Evolutionary conservation across 495 filamentous ascomycete genomes (phyloP).

Genomic region (Pseudomonodictys pantanalensis): DNA sequence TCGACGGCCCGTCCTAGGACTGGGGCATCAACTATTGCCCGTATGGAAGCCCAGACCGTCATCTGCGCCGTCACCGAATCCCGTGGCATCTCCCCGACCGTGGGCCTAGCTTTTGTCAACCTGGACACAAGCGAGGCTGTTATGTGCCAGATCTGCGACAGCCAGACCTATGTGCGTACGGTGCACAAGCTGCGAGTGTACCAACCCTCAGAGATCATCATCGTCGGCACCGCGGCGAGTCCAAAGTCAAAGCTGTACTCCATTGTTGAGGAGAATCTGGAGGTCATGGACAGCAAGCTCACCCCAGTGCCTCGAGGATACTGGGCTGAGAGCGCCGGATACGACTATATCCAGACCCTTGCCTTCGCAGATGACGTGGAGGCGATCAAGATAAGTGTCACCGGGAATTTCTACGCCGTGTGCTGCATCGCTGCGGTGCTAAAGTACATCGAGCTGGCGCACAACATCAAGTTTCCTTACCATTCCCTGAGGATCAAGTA

Average conservation of each 20-base stretch:
- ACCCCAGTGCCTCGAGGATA: conserved; percentile 73
- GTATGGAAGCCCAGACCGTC: conserved; percentile 63
- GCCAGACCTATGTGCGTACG: conserved; percentile 80
- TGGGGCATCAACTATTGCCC: conserved; percentile 58
- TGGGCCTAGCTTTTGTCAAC: conserved; percentile 88
- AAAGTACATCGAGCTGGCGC: conserved; percentile 72
- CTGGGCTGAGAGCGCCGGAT: conserved; percentile 80
- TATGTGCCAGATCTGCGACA: conserved; percentile 86
- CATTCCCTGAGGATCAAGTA: conserved; percentile 85
- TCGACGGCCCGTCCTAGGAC: conserved; percentile 61
- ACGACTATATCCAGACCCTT: conserved; percentile 75
- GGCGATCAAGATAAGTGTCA: conserved; percentile 71
- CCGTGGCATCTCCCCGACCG: conserved; percentile 76
- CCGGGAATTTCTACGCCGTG: conserved; percentile 83
- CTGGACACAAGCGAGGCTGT: conserved; percentile 77
- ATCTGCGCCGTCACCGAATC: conserved; percentile 91
- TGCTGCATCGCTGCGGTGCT: conserved; percentile 85
- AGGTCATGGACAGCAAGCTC: conserved; percentile 50
- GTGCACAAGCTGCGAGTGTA: conserved; percentile 78
- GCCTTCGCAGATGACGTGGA: conserved; percentile 75
- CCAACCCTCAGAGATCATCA: conserved; percentile 71
- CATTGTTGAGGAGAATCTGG: conserved; percentile 68
- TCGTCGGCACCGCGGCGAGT: conserved; percentile 66
- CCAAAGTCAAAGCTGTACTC: conserved; percentile 71
- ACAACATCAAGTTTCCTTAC: conserved; percentile 62